Evolutionary conservation across 106 monocot genomes (phyloP).

Genomic region (Posidonia australis): DNA sequence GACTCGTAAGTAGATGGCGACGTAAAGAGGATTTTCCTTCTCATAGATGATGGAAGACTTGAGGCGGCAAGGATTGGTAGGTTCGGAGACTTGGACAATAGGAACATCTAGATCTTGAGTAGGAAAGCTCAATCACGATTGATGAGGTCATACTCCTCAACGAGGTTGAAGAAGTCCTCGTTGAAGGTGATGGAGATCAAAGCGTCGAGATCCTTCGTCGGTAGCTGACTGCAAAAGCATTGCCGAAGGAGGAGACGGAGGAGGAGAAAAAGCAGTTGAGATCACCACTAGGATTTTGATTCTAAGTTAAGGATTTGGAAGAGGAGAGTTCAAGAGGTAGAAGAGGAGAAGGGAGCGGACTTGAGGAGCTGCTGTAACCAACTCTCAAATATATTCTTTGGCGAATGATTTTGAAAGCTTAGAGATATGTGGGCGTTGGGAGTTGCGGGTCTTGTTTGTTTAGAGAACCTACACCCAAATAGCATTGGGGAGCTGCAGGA

Average conservation of each 20-base stretch:
- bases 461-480: too few species aligned
- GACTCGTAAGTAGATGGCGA: neutral
- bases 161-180: conserved; percentile 59
- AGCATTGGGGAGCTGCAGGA: too few species aligned
- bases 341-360: too few species aligned
- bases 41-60: neutral
- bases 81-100: conserved; percentile 12
- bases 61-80: neutral
- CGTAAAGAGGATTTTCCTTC: neutral
- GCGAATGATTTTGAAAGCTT: too few species aligned
- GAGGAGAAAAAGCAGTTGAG: conserved; percentile 30
- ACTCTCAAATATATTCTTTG: too few species aligned
- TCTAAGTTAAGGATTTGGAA: too few species aligned
- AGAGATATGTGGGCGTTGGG: too few species aligned
- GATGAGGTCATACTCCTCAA: conserved; percentile 66
- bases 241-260: too few species aligned
- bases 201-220: conserved; percentile 82
- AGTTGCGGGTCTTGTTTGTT: too few species aligned
- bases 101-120: conserved; percentile 62
- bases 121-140: conserved; percentile 16
- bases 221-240: conserved; percentile 71
- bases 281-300: conserved; percentile 30
- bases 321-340: too few species aligned
- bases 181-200: too few species aligned
- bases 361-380: too few species aligned